phyloP scores from a whole-genome alignment of 257 asterid species.

The Salvia rosmarinus region DNA sequence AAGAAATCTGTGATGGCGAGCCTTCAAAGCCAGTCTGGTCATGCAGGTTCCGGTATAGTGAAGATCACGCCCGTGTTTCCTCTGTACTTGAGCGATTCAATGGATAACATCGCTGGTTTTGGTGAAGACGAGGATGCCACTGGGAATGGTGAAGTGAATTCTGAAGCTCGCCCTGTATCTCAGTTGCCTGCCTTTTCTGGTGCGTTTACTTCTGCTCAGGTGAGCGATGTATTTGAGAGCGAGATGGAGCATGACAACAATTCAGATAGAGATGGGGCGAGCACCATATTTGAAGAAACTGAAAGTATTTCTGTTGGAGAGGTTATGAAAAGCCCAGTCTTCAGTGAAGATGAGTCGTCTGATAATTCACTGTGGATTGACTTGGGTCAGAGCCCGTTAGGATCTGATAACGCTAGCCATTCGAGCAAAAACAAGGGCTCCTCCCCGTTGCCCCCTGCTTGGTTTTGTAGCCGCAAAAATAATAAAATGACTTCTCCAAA shows the following conservation, averaged over 20 bases:
- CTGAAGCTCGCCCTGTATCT: constrained; percentile 63
- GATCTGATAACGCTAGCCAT: constrained; percentile 66
- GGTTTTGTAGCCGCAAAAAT: constrained; percentile 77
- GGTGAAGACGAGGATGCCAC: constrained; percentile 66
- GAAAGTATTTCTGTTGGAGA: constrained; percentile 94
- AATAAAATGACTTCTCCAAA: constrained; percentile 69
- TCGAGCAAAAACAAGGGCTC: constrained; percentile 57
- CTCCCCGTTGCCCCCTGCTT: constrained; percentile 83
- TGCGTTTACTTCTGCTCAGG: constrained; percentile 95
- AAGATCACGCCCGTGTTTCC: constrained; percentile 92
- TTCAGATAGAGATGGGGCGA: constrained; percentile 91
- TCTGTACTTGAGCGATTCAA: constrained; percentile 82
- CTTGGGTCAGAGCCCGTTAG: constrained; percentile 90
- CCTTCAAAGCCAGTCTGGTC: constrained; percentile 93
- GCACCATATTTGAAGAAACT: constrained; percentile 92
- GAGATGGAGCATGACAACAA: constrained; percentile 91
- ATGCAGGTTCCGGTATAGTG: constrained; percentile 94
- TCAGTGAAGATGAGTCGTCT: constrained; percentile 95
- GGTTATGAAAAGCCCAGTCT: constrained; percentile 92
- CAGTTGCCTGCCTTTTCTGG: constrained; percentile 99
- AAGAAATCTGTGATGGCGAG: constrained; percentile 93
- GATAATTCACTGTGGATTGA: constrained; percentile 98
- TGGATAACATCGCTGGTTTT: constrained; percentile 86
- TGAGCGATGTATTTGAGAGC: constrained; percentile 85
- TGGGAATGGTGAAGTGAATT: constrained; percentile 57